Conservation (phyloP, 106 monocot species). For the Phalaenopsis equestris region DNA sequence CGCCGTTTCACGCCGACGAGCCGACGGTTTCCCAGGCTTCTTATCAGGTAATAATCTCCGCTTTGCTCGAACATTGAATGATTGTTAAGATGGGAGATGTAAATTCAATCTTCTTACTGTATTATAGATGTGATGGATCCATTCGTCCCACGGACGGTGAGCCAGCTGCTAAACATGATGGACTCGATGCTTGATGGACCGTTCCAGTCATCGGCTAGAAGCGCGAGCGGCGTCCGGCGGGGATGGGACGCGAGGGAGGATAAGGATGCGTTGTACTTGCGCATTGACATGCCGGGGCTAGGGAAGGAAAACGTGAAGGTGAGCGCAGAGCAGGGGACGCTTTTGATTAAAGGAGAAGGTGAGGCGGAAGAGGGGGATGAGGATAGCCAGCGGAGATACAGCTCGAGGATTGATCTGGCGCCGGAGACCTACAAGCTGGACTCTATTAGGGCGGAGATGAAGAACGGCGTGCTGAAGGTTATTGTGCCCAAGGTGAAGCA, state of each 20-base stretch:
- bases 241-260: constrained; percentile 78
- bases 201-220: constrained; percentile 12
- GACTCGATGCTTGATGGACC: constrained; percentile 58
- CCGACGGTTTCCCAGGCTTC: constrained; percentile 8
- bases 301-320: constrained; percentile 60
- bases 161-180: constrained; percentile 81
- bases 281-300: constrained; percentile 85
- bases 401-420: constrained; percentile 54
- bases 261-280: constrained; percentile 38
- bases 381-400: constrained; percentile 30
- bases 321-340: constrained; percentile 44
- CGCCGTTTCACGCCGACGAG: constrained; percentile 10
- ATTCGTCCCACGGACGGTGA: constrained; percentile 51
- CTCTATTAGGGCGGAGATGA: constrained; percentile 78
- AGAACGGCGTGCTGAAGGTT: constrained; percentile 76
- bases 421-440: constrained; percentile 46
- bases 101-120: background rate
- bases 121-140: constrained; percentile 63
- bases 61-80: background rate
- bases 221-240: constrained; percentile 14
- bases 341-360: constrained; percentile 57
- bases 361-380: constrained; percentile 31
- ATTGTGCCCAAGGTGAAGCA: constrained; percentile 67
- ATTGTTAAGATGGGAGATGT: background rate
- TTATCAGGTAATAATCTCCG: constrained; percentile 32